Base-by-base conservation (phyloP, 164 flowering plant species). In the Vitis rotundifolia region DNA sequence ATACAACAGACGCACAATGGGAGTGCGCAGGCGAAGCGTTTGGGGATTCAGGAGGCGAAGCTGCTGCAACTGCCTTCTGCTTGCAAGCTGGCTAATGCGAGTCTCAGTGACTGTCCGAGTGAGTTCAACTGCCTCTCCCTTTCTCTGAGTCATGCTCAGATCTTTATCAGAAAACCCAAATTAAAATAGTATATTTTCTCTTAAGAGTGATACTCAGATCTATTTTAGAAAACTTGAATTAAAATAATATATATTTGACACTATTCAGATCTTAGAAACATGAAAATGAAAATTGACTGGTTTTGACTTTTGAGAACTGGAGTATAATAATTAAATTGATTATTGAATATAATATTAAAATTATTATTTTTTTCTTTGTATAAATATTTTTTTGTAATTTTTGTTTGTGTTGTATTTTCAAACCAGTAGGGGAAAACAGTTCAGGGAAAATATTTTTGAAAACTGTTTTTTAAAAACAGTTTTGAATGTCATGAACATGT, bases 21-120 rank as follows among this genome's bases (percentile, higher is more conserved):
- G 0, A 73, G 74, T 16, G 63, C 69, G 10, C 61, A 70, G 72
- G 57, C 83, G 29, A 91, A 85, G 88, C 74, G 68, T 59, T 9
- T 91, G 68, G 93, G 91, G 0, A 63, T 93, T 16, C 82, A 85
- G 61, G 83, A 79, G 70, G 69, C 73, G 9, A 80, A 72, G 75
- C 61, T 89, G 59, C 77, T 93, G 54, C 88, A 79, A 75, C 84
- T 89, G 26, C 88, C 97, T 12, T 50, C 82, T 61, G 89, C 78
- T 18, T 91, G 94, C 81, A 75, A 76, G 58, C 15, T 88, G 26
- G 61, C 72, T 26, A 86, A 87, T 67, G 79, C 91, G 8, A 79
- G 78, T 75, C 14, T 77, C 67, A 57, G 64, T 49, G 68, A 85
- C 14, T 87, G 94, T 75, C 98, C 94, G 3, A 81, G 98, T 91